Conservation (phyloP, 163 green algal genomes). For the Volvox carteri region DNA sequence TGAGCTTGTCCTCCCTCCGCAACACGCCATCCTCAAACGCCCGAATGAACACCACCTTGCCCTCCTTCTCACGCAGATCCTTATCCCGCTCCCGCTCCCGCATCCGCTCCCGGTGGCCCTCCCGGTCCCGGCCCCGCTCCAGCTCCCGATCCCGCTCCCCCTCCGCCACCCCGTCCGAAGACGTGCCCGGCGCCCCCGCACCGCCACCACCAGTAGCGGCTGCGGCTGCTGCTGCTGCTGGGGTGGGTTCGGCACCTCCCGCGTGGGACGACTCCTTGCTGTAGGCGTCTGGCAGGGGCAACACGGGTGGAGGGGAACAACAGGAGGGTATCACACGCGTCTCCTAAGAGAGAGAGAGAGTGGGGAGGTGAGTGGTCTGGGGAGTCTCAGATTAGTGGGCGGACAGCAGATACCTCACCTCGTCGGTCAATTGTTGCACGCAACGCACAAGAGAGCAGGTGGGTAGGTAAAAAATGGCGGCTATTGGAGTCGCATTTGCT, state of each 20-base stretch:
- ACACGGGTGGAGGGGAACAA: too few species aligned
- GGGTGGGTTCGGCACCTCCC: not conserved
- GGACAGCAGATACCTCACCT: too few species aligned
- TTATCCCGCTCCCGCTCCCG: conserved; percentile 40
- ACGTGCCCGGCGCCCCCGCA: too few species aligned
- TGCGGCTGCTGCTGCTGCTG: not conserved
- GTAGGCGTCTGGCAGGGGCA: not conserved
- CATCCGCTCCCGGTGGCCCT: not conserved
- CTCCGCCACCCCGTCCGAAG: not conserved
- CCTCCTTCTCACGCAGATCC: conserved; percentile 36
- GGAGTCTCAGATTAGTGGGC: too few species aligned
- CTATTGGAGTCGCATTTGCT: too few species aligned
- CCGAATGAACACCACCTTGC: conserved; percentile 65
- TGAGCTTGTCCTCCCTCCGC: conserved; percentile 68
- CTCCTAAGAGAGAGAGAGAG: too few species aligned
- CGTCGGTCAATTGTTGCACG: too few species aligned
- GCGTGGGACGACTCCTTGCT: conserved; percentile 7
- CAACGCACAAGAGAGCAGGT: too few species aligned
- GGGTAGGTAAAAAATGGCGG: too few species aligned
- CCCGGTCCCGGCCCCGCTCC: not conserved
- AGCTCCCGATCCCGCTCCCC: not conserved
- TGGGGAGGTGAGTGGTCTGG: too few species aligned
- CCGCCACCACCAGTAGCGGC: too few species aligned
- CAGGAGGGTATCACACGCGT: too few species aligned
- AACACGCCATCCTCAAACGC: conserved; percentile 66